A percentile compares a stretch with the other conserved stretches of the same genome.
phyloP scores from a whole-genome alignment of 1,139 yeast genomes.

The Taphrina wiesneri region DNA sequence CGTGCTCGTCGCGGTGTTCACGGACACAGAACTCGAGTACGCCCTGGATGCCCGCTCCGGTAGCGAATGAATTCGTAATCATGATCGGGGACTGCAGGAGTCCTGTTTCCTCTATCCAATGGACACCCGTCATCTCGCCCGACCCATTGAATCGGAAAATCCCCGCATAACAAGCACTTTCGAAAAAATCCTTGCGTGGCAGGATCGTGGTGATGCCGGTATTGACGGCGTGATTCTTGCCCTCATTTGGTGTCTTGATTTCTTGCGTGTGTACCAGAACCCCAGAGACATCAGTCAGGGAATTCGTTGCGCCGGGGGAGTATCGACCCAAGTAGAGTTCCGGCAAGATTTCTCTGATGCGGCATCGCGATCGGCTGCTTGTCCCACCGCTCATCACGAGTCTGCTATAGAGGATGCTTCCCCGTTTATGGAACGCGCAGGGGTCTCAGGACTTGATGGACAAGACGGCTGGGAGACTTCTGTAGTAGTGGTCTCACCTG shows the following conservation, averaged over 20 bases:
- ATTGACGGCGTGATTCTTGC: conserved; percentile 1
- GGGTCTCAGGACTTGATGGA: not conserved
- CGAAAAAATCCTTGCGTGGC: conserved; percentile 7
- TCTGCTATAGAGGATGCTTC: not conserved
- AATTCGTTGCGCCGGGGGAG: not conserved
- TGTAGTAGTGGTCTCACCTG: too few relatives aligned
- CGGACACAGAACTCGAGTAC: conserved; percentile 14
- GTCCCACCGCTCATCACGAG: not conserved
- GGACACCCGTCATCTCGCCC: conserved; percentile 15
- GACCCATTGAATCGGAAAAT: conserved; percentile 9
- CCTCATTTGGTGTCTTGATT: not conserved
- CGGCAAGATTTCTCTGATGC: conserved; percentile 8
- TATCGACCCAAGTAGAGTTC: conserved; percentile 7
- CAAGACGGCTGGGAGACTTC: too few relatives aligned
- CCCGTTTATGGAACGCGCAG: not conserved
- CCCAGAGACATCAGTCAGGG: conserved; percentile 2
- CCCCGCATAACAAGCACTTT: conserved; percentile 15
- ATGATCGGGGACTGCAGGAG: conserved; percentile 8
- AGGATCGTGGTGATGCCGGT: conserved; percentile 17
- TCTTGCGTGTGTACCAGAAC: conserved; percentile 8
- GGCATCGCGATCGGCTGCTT: not conserved
- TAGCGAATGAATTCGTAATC: conserved; percentile 16
- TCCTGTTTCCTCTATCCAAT: conserved; percentile 18
- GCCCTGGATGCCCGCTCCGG: conserved; percentile 21
- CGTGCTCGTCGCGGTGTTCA: conserved; percentile 1